A percentile compares a stretch with the other conserved stretches of the same genome.
These are phyloP conservation scores for Trifolium repens DNA, from an alignment of 306 rosid genomes.

Conservation along the genomic window DNA sequence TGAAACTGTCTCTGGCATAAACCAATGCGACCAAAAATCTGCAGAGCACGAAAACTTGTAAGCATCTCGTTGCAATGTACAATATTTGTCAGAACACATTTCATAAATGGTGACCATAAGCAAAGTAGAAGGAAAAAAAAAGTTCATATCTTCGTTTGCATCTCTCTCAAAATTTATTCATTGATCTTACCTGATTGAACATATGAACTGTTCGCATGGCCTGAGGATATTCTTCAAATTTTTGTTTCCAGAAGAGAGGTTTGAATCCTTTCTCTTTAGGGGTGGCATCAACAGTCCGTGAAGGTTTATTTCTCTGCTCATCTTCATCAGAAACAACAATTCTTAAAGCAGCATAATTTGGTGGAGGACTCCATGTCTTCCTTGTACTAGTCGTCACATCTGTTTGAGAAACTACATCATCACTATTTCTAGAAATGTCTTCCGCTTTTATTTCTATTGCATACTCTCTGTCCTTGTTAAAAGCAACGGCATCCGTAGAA, in stretches of 20 bases:
- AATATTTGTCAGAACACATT: slow-evolving; percentile 15
- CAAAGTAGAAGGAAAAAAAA: slow-evolving; percentile 8
- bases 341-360: slow-evolving; percentile 64
- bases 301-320: slow-evolving; percentile 50
- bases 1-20: slow-evolving; percentile 61
- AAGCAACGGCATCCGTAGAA: slow-evolving; percentile 50
- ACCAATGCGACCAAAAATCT: slow-evolving; percentile 60
- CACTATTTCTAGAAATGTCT: slow-evolving; percentile 53
- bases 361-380: slow-evolving; percentile 68
- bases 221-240: slow-evolving; percentile 61
- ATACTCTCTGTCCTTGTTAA: slow-evolving; percentile 44
- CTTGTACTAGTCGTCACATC: slow-evolving; percentile 71
- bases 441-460: slow-evolving; percentile 59
- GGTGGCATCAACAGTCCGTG: slow-evolving; percentile 52
- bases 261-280: slow-evolving; percentile 85
- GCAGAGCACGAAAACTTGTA: slow-evolving; percentile 36
- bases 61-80: slow-evolving; percentile 24
- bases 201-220: slow-evolving; percentile 55
- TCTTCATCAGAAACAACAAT: slow-evolving; percentile 70
- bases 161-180: slow-evolving; percentile 30
- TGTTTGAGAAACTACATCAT: slow-evolving; percentile 67
- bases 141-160: slow-evolving; percentile 7
- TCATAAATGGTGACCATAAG: neutral
- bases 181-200: slow-evolving; percentile 70
- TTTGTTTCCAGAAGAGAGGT: slow-evolving; percentile 72